These are phyloP conservation scores for Cucumis melo DNA, from an alignment of 306 rosid genomes.

Conservation along the genomic window DNA sequence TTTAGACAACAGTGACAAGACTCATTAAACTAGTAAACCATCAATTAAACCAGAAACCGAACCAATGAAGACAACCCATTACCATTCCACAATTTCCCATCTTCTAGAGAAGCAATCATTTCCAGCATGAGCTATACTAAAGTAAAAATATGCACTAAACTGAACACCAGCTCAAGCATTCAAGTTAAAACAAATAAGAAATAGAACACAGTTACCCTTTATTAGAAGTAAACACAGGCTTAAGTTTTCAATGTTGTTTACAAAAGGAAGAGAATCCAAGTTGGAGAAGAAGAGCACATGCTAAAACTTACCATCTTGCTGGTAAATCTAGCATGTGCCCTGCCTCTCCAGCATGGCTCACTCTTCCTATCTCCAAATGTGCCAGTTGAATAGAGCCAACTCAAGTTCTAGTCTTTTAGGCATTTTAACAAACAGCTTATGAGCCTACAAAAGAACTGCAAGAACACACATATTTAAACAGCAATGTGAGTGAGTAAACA, in stretches of 20 bases:
- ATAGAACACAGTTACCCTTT: slow-evolving; percentile 3
- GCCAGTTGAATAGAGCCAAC: neutral
- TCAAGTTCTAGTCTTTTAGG: neutral
- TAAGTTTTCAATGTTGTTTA: neutral
- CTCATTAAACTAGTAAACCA: neutral
- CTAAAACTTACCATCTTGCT: slow-evolving; percentile 16
- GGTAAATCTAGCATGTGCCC: slow-evolving; percentile 56
- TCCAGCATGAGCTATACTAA: neutral
- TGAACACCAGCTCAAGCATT: neutral
- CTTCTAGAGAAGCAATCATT: neutral
- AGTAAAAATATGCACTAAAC: neutral
- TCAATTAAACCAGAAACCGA: neutral
- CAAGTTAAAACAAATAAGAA: neutral
- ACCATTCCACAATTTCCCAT: neutral
- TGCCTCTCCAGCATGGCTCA: slow-evolving; percentile 75
- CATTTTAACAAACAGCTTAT: neutral
- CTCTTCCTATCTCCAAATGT: slow-evolving; percentile 10
- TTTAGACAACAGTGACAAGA: neutral
- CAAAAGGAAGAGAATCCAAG: slow-evolving; percentile 42
- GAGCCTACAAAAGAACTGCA: neutral
- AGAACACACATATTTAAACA: slow-evolving; percentile 7
- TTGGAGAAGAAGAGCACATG: slow-evolving; percentile 51
- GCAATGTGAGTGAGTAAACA: neutral
- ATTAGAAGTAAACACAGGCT: neutral
- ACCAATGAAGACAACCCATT: neutral